Conservation (phyloP, 1,139 yeast species). For the Kodamaea ohmeri region DNA sequence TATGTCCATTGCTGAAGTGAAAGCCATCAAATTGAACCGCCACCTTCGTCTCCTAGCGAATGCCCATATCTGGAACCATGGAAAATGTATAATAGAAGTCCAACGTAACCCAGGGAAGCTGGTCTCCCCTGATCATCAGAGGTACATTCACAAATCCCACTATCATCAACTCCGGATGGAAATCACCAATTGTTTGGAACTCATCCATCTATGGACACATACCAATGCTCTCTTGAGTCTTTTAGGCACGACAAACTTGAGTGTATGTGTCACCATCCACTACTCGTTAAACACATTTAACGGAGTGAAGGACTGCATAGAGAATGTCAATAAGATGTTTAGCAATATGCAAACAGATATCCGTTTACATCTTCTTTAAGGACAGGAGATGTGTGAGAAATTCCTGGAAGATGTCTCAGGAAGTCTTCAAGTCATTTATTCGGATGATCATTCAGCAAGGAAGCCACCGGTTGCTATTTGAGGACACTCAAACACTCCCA, state of each 20-base stretch:
- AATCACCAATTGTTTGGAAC: conserved; percentile 5
- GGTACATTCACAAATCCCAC: conserved; percentile 5
- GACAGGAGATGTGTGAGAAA: background rate
- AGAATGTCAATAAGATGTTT: conserved; percentile 9
- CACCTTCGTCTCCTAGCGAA: conserved; percentile 11
- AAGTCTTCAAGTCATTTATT: too few relatives aligned
- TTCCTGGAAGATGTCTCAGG: background rate
- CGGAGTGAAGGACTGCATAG: conserved; percentile 12
- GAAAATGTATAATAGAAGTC: conserved; percentile 11
- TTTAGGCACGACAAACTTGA: conserved; percentile 1
- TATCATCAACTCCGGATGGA: conserved; percentile 7
- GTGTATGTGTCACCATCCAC: conserved; percentile 9
- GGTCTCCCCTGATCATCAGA: conserved; percentile 3
- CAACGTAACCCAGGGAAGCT: conserved; percentile 1
- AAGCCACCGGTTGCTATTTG: too few relatives aligned
- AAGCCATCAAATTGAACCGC: conserved; percentile 11
- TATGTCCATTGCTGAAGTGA: conserved; percentile 9
- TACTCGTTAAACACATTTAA: conserved; percentile 10
- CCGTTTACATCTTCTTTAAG: conserved; percentile 1
- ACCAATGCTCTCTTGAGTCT: conserved; percentile 3
- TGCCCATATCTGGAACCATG: conserved; percentile 12
- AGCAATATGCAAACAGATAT: conserved; percentile 8
- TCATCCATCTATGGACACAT: conserved; percentile 2
- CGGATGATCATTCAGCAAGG: too few relatives aligned
- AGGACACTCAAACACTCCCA: too few relatives aligned